Conservation (phyloP, 1,284 basidiomycete genomes). For the Cryptococcus sp. region DNA sequence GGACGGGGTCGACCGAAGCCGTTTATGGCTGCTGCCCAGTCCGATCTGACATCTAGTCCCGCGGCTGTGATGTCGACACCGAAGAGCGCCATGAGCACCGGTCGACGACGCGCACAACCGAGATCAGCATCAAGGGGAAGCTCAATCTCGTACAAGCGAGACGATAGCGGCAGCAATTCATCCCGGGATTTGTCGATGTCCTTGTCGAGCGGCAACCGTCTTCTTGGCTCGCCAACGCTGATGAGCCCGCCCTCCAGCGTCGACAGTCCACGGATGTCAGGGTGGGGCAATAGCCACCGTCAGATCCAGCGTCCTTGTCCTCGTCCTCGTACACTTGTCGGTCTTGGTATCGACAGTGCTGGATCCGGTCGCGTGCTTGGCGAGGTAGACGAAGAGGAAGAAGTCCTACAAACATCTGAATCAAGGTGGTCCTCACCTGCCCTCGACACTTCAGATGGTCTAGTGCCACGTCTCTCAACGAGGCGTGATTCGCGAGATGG, state of each 20-base stretch:
- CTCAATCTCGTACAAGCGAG: conserved; percentile 47
- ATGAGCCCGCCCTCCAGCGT: conserved; percentile 2
- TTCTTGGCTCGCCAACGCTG: conserved; percentile 11
- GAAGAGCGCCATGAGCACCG: conserved; percentile 13
- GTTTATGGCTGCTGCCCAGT: conserved; percentile 17
- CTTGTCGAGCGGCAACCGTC: conserved; percentile 16
- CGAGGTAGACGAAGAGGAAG: conserved; percentile 42
- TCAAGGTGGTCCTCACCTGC: conserved; percentile 4
- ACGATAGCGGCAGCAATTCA: conserved; percentile 22
- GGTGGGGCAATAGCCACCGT: conserved; percentile 18
- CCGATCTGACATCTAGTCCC: conserved; percentile 17
- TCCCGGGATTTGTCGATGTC: conserved; percentile 29
- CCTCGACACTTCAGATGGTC: background rate
- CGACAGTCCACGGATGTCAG: conserved; percentile 10
- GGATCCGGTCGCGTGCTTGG: conserved; percentile 39
- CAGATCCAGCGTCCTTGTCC: conserved; percentile 33
- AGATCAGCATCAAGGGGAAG: conserved; percentile 29
- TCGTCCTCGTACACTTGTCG: conserved; percentile 35
- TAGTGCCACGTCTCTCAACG: background rate
- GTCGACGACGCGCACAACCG: conserved; percentile 14
- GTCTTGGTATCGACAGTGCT: conserved; percentile 24
- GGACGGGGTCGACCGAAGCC: conserved; percentile 43
- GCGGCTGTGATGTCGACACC: conserved; percentile 19
- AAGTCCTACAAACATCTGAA: conserved; percentile 28
- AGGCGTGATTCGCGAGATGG: conserved; percentile 8